Evolutionary conservation across 2,329 filamentous ascomycete species (phyloP).

Genomic region (Clarireedia sp.): DNA sequence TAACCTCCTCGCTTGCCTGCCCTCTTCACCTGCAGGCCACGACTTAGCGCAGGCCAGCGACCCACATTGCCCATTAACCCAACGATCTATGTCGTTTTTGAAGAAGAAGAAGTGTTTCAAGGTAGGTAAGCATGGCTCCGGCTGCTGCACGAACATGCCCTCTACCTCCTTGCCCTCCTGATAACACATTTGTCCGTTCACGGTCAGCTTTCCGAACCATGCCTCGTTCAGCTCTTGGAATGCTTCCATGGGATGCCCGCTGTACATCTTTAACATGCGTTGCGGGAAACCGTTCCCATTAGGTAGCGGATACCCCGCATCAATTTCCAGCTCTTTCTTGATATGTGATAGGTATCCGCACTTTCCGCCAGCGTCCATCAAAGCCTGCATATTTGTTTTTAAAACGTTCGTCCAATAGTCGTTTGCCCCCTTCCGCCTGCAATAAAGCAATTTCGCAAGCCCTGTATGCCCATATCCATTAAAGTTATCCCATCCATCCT

Average conservation of each 20-base stretch:
- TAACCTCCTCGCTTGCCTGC: slow-evolving; percentile 2
- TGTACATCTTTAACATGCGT: slow-evolving; percentile 2
- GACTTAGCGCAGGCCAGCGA: slow-evolving; percentile 3
- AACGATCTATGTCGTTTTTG: slow-evolving; percentile 8
- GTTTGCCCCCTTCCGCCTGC: not conserved
- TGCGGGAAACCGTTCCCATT: slow-evolving; percentile 8
- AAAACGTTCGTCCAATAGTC: slow-evolving; percentile 8
- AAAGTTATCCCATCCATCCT: slow-evolving; percentile 5
- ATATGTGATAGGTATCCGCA: slow-evolving; percentile 4
- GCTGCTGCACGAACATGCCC: slow-evolving; percentile 6
- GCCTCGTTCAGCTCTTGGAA: slow-evolving; percentile 6
- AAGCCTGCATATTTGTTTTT: slow-evolving; percentile 2
- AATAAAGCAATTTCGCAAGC: slow-evolving; percentile 7
- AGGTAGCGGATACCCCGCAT: slow-evolving; percentile 3
- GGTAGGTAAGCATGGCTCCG: not conserved
- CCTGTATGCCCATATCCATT: slow-evolving; percentile 7
- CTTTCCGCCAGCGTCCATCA: not conserved
- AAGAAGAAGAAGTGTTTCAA: slow-evolving; percentile 7
- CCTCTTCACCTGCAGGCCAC: slow-evolving; percentile 2
- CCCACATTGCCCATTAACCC: slow-evolving; percentile 4
- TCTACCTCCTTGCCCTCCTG: slow-evolving; percentile 1
- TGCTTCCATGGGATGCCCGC: not conserved
- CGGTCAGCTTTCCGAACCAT: slow-evolving; percentile 1
- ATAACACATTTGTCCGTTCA: not conserved
- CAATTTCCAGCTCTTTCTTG: slow-evolving; percentile 5